These are phyloP conservation scores for Stropharia rugosoannulata DNA, from an alignment of 768 basidiomycete genomes.

Conservation along the genomic window DNA sequence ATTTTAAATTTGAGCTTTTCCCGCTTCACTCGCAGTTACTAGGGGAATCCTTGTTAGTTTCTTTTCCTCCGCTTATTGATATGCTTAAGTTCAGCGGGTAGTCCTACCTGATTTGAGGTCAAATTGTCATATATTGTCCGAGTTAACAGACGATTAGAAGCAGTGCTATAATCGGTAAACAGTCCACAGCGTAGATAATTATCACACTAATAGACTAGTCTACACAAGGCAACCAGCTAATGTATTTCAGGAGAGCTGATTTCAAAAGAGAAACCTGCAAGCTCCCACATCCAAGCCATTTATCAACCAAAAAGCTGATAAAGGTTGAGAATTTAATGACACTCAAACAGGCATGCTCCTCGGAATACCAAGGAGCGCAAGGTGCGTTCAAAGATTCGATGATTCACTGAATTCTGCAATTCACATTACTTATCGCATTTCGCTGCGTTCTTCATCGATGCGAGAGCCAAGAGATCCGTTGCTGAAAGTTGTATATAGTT, in stretches of 20 bases:
- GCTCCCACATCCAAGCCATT: conserved; percentile 42
- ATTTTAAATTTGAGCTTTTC: conserved; percentile 85
- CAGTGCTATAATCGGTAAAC: conserved; percentile 15
- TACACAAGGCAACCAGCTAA: conserved; percentile 34
- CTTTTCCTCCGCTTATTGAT: conserved; percentile 91
- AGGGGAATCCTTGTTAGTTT: conserved; percentile 89
- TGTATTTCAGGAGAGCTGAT: conserved; percentile 45
- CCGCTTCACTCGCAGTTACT: conserved; percentile 86
- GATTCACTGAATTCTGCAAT: conserved; percentile 82
- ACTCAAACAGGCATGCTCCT: conserved; percentile 77
- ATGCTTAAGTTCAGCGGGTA: conserved; percentile 89
- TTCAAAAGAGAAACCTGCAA: conserved; percentile 27
- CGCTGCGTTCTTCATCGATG: conserved; percentile 82
- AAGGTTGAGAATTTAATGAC: conserved; percentile 59
- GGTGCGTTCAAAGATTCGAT: conserved; percentile 84
- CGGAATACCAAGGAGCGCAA: conserved; percentile 77
- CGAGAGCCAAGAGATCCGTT: conserved; percentile 78
- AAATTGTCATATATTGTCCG: conserved; percentile 25
- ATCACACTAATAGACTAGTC: conserved; percentile 49
- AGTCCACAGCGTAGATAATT: conserved; percentile 45
- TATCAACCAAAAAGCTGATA: conserved; percentile 25
- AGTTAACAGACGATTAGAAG: conserved; percentile 25
- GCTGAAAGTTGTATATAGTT: conserved; percentile 40
- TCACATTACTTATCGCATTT: conserved; percentile 83
- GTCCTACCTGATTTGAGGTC: conserved; percentile 83